Evolutionary conservation across 164 flowering plant genomes (phyloP).

Genomic region (Umbellularia californica): DNA sequence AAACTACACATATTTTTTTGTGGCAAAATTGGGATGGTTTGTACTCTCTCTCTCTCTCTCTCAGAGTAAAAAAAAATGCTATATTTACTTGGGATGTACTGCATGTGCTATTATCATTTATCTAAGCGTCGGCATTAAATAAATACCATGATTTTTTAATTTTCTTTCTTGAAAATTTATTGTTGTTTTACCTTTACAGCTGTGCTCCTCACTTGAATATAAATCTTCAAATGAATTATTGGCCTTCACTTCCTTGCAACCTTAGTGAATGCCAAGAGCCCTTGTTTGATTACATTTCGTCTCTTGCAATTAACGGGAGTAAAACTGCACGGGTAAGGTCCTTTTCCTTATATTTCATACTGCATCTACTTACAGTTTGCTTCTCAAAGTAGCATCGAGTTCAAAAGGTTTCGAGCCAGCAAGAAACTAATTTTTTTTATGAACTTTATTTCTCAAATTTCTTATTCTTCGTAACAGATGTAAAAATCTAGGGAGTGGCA

Average conservation of each 20-base stretch:
- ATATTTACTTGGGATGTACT: too few relatives aligned
- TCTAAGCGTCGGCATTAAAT: too few relatives aligned
- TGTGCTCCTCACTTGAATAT: slow-evolving; percentile 91
- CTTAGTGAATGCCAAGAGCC: slow-evolving; percentile 92
- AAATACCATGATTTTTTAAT: background rate
- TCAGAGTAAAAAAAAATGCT: too few relatives aligned
- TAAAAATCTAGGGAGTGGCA: too few relatives aligned
- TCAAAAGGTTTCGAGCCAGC: background rate
- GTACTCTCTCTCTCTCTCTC: too few relatives aligned
- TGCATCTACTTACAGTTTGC: background rate
- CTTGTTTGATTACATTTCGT: slow-evolving; percentile 70
- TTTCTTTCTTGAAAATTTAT: background rate
- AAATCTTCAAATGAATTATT: slow-evolving; percentile 98
- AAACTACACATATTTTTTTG: too few relatives aligned
- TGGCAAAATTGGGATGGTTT: too few relatives aligned
- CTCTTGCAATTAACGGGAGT: slow-evolving; percentile 71
- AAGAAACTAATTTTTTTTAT: background rate
- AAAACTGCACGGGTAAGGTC: slow-evolving; percentile 74
- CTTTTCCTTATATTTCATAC: background rate
- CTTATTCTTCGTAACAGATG: too few relatives aligned
- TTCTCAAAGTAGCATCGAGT: background rate
- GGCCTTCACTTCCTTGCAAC: slow-evolving; percentile 93
- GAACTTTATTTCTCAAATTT: too few relatives aligned
- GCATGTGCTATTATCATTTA: too few relatives aligned
- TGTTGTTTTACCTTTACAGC: slow-evolving; percentile 33